Evolutionary conservation across 129 eudicot species (phyloP).

Genomic region (Lactuca sativa): DNA sequence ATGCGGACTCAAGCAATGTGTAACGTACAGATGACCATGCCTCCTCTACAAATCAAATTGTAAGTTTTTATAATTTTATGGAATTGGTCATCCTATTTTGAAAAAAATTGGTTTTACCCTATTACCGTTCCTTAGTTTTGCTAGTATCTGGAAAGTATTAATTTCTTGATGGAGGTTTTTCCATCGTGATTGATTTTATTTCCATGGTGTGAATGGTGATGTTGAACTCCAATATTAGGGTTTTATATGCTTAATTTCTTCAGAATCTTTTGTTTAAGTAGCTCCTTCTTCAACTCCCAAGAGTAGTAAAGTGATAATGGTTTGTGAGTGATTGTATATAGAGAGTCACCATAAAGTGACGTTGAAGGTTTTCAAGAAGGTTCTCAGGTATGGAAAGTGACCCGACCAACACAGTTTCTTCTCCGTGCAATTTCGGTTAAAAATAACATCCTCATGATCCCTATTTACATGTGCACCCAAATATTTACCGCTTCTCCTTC

Average conservation of each 20-base stretch:
- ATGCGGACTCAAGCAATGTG: too few relatives aligned
- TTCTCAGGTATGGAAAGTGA: slow-evolving; percentile 59
- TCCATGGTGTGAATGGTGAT: not conserved
- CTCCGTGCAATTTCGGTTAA: too few relatives aligned
- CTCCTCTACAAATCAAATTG: too few relatives aligned
- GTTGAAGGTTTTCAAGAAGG: slow-evolving; percentile 19
- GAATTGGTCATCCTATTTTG: too few relatives aligned
- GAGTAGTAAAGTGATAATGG: slow-evolving; percentile 12
- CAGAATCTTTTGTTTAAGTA: not conserved
- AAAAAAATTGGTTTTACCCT: not conserved
- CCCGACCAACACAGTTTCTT: slow-evolving; percentile 31
- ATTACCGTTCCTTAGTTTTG: not conserved
- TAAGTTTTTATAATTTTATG: too few relatives aligned
- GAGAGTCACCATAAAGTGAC: slow-evolving; percentile 1
- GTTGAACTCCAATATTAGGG: not conserved
- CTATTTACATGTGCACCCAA: too few relatives aligned
- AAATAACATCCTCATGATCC: too few relatives aligned
- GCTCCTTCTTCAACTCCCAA: slow-evolving; percentile 1
- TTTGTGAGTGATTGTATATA: not conserved
- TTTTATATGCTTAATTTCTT: not conserved
- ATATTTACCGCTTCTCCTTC: too few relatives aligned
- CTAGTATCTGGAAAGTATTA: not conserved
- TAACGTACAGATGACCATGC: too few relatives aligned
- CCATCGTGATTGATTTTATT: not conserved
- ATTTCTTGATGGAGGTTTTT: not conserved